Evolutionary conservation across 495 filamentous ascomycete species (phyloP), one percentile per base, ranked within the genome.

Genomic region (Geopyxis carbonaria): DNA sequence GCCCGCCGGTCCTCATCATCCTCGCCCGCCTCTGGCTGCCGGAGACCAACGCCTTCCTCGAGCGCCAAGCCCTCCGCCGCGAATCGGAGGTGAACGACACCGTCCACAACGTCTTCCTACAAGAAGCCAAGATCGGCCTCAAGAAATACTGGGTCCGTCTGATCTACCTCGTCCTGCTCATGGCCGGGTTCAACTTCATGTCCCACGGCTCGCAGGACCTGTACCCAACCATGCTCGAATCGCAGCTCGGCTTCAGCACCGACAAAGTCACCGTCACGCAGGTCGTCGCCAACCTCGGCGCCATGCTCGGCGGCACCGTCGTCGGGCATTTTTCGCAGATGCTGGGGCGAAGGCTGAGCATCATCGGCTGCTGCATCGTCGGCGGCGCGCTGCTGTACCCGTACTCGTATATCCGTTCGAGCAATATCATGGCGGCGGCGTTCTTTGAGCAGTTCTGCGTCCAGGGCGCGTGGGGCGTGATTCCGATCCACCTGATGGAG

Each of bases 141-240:
- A 59, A 46, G 11, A 63, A 72, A 34, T 73, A 82, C 46, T 82
- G 77, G 79, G 64, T 66, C 45, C 64, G 79, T 61, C 70, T 67
- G 49, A 42, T 79, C 31, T 83, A 83, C 59, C 70, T 70, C 53
- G 57, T 76, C 40, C 63, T 83, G 38, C 57, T 83, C 16, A 79
- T 83, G 77, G 75, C 38, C 5, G 46, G 54, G 7, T 46, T 53
- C 14, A 54, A 47, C 15, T 49, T 50, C 16, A 75, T 56, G 57
- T 40, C 44, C 29, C 85, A 93, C 53, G 85, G 85, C 44, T 85
- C 79, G 3, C 85, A 93, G 57, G 85, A 93, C 59, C 61, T 92
- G 14, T 93, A 92, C 55, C 85, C 85, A 0, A 86, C 80, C 9
- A 74, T 93, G 72, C 57, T 93, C 9, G 53, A 69, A 35, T 77